Conservation (phyloP, 768 basidiomycete species). For the Hericium coralloides region DNA sequence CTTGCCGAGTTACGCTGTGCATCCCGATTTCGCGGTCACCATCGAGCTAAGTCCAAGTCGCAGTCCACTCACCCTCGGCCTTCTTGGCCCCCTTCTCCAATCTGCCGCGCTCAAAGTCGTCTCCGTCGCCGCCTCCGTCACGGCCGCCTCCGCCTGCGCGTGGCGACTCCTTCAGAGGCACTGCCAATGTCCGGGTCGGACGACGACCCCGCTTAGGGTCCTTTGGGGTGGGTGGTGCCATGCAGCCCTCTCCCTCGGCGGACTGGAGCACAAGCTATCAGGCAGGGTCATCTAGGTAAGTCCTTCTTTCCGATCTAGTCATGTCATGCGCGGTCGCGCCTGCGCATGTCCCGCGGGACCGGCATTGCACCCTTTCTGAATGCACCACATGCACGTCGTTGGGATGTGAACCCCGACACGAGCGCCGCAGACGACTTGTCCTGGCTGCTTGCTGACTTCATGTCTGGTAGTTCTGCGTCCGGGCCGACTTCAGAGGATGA, state of each 20-base stretch:
- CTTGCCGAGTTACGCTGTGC: no score
- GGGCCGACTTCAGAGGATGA: constrained; percentile 43
- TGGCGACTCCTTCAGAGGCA: constrained; percentile 32
- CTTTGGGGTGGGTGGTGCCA: constrained; percentile 13
- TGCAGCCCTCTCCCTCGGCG: constrained; percentile 26
- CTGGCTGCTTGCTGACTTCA: not conserved
- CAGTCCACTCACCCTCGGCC: not conserved
- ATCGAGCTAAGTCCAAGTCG: no score
- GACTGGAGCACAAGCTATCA: constrained; percentile 87
- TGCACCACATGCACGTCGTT: no score
- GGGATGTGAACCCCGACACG: no score
- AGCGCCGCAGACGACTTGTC: no score
- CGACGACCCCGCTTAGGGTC: constrained; percentile 18
- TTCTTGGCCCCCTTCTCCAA: constrained; percentile 13
- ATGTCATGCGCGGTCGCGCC: no score
- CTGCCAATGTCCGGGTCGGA: constrained; percentile 27
- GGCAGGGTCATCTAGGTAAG: constrained; percentile 74
- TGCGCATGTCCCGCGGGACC: no score
- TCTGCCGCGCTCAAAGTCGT: constrained; percentile 74
- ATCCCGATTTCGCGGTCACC: no score
- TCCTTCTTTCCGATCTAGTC: not conserved
- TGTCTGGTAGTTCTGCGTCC: constrained; percentile 35
- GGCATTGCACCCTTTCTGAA: no score
- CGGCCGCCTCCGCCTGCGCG: constrained; percentile 42
- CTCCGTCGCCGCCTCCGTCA: constrained; percentile 62